Evolutionary conservation across 805 yeast genomes (phyloP), one percentile per base, ranked within the genome.

Genomic region (Pichia gijzeniarum): DNA sequence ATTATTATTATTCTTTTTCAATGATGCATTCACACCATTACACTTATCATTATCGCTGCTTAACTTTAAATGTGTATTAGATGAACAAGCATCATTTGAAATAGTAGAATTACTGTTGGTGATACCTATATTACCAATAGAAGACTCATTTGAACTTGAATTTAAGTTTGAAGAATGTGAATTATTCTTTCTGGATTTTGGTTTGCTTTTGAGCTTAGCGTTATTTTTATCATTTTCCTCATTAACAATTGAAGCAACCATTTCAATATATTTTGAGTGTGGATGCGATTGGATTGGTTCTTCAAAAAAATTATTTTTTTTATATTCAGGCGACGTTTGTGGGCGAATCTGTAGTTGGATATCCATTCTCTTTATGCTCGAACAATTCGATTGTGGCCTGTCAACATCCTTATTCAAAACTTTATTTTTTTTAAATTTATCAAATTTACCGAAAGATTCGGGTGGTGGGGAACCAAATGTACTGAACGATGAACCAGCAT

Each of bases 401-500:
- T 27, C 32, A 18, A 16, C 13, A 20, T 10, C 28, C 38, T 38
- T 43, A 40, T 35, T 35, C 12, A 30, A 40, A 19, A 38, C 7
- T 38, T 42, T 42, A 17, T 34, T 38, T 22, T 35, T 43, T 22
- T 49, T 44, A 19, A 35, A 41, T 44, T 44, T 48, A 13, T 47
- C 48, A 35, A 41, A 34, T 33, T 46, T 50, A 5, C 38, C 43
- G 25, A 49, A 47, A 13, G 48, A 44, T 20, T 41, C 45, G 7
- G 51, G 38, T 10, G 47, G 40, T 16, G 41, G 36, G 6, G 45
- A 18, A 30, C 48, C 51, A 43, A 47, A 47, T 14, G 39, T 44
- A 34, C 47, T 44, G 22, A 50, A 50, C 16, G 51, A 47, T 18
- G 53, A 46, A 14, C 53, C 53, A 2, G 53, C 53, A 41, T 47